Base-by-base conservation (phyloP, 352 stramenopile genomes). In the Phytophthora lateralis region DNA sequence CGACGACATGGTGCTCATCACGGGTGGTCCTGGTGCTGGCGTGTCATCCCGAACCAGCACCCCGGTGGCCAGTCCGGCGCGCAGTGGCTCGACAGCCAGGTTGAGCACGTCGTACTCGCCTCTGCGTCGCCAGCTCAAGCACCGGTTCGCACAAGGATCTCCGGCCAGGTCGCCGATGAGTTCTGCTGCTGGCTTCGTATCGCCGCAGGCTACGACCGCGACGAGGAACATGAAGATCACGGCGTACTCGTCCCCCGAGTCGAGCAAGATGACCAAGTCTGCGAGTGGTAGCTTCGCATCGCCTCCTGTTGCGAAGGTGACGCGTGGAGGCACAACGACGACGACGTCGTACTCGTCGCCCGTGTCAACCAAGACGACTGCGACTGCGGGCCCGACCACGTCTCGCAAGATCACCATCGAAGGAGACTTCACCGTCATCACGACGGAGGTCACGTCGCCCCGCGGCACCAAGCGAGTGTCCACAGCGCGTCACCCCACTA, bases 1-100 rank as follows among this genome's bases (percentile, higher is more conserved):
- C n/a, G 68, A 76, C 29, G 63, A 72, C 24, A 69, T 76, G 57
- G 50, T 63, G 27, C 50, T 73, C 11, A 44, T 76, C 20, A 71
- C 63, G 37, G 68, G 68, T 21, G 63, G 43, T 6, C 61, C 55
- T 6, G 66, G 61, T n/a, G 66, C 66, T 58, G 60, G 66, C 27
- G 42, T n/a, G 47, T 37, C 42, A n/a, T 71, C 66, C 15, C 52
- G 61, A 27, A 62, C 55, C 14, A 71, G 51, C 29, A 75, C 61
- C 26, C 61, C 61, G 1, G 38, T 57, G 0, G 49, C 51, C 3
- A 71, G 66, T 44, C 66, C 66, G 1, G 53, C 51, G 7, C 60
- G 52, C 20, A 75, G 55, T 47, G 39, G 55, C 39, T 53, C 55
- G 12, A 71, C 66, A 2, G 46, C 46, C 17, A 56, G 52, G 50